Base-by-base conservation (phyloP, 352 stramenopile species). In the Paralagenidium karlingii region DNA sequence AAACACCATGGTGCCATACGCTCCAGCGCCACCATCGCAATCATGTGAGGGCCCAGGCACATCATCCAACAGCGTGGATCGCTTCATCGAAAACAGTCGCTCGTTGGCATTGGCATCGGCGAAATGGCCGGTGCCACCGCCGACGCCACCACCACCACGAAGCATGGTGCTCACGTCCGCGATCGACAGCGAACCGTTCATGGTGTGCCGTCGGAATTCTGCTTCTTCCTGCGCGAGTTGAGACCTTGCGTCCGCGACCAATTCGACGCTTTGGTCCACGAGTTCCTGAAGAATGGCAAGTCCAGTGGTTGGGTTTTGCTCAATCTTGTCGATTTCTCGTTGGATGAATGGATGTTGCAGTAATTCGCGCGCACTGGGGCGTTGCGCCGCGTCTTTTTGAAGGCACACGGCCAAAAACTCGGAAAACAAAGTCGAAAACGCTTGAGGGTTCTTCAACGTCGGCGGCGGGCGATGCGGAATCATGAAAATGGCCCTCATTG, bases 401-500 rank as follows among this genome's bases (percentile, higher is more conserved):
- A 88, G 66, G 32, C 75, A 88, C 8, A 44, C 47, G 8, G 53
- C 45, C 16, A 88, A 24, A 30, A 88, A 88, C 37, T 82, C 62
- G 19, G 50, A 47, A 31, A 84, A 77, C 20, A 63, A 55, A 3
- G 51, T 22, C 10, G 69, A 83, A 41, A 70, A 82, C 1, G 47
- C 40, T 20, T 34, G 40, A 0, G 63, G 58, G 3, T 67, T 34
- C 8, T 57, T 54, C 12, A 87, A 51, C 39, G 68, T 71, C 4
- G 74, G 70, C 7, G 74, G 49, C 2, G 68, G 43, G 15, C 70
- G 69, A 34, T 71, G 82, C 15, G 74, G 74, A 44, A 87, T 87
- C 47, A 87, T 55, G 40, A 87, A 87, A 36, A 85, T 75, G 12
- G 70, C 74, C 11, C 70, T 63, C 78, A 95, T 93, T 10, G 81